Conservation (phyloP, 352 stramenopile genomes). For the Phytophthora constricta region DNA sequence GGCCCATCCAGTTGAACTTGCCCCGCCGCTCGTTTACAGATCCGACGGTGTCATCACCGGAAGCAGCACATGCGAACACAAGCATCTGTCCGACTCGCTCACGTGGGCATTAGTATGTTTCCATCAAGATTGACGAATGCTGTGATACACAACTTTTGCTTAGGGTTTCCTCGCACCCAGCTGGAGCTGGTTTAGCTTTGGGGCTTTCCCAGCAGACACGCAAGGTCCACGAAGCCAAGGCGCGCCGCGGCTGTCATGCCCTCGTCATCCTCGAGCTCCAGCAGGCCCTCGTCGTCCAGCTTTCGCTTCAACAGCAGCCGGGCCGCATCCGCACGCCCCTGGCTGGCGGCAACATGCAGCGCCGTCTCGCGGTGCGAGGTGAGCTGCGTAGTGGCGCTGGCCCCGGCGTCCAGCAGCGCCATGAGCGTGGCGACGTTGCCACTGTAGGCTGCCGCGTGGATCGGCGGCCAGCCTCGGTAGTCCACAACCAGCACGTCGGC, state of each 20-base stretch:
- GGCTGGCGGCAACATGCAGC: constrained; percentile 45
- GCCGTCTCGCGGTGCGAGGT: constrained; percentile 39
- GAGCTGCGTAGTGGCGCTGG: constrained; percentile 22
- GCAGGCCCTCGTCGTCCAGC: constrained; percentile 9
- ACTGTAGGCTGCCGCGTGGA: constrained; percentile 64
- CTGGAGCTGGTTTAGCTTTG: not conserved
- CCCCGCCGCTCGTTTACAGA: not conserved
- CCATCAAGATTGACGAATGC: no score
- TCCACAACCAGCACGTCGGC: constrained; percentile 51
- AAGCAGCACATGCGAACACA: no score
- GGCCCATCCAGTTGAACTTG: constrained; percentile 6
- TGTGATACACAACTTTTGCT: not conserved
- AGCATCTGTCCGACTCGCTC: no score
- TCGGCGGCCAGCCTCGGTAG: constrained; percentile 61
- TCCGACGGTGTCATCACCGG: no score
- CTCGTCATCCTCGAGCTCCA: constrained; percentile 30
- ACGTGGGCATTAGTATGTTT: not conserved
- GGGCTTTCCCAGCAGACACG: constrained; percentile 22
- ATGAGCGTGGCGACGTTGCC: constrained; percentile 33
- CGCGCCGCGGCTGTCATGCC: constrained; percentile 26
- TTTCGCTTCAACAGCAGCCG: constrained; percentile 32
- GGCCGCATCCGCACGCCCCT: constrained; percentile 26
- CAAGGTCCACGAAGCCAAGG: constrained; percentile 33
- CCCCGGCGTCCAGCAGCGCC: constrained; percentile 32
- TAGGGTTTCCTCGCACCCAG: not conserved